phyloP scores from a whole-genome alignment of 306 rosid genomes.

The Gillenia trifoliata region DNA sequence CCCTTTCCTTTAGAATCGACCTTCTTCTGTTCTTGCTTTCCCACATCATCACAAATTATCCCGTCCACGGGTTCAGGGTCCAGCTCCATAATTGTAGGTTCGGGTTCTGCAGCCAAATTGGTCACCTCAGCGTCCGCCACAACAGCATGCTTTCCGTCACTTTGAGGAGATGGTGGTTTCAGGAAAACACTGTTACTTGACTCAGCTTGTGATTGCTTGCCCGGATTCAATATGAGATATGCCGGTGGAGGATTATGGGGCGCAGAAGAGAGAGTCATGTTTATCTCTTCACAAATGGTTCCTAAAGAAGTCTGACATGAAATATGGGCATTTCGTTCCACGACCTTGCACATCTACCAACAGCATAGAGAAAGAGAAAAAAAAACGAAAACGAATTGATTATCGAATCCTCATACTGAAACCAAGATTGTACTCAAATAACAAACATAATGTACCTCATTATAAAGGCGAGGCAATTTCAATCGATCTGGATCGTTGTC shows the following conservation, averaged over 20 bases:
- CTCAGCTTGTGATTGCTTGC: slow-evolving; percentile 20
- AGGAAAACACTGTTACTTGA: slow-evolving; percentile 12
- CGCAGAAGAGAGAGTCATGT: slow-evolving; percentile 43
- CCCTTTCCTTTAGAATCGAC: neutral
- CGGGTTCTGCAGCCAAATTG: slow-evolving; percentile 27
- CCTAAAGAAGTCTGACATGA: slow-evolving; percentile 41
- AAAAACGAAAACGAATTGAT: neutral
- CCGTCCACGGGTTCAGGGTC: slow-evolving; percentile 22
- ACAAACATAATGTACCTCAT: slow-evolving; percentile 45
- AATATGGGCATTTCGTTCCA: slow-evolving; percentile 45
- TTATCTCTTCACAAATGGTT: slow-evolving; percentile 45
- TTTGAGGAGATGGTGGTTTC: slow-evolving; percentile 31
- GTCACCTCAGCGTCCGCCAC: slow-evolving; percentile 21
- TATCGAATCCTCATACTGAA: neutral
- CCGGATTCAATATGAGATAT: neutral
- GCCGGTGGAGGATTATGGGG: slow-evolving; percentile 25
- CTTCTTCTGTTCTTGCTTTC: neutral
- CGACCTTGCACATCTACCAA: slow-evolving; percentile 74
- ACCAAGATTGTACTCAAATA: neutral
- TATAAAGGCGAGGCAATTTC: slow-evolving; percentile 70
- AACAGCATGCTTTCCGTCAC: slow-evolving; percentile 26
- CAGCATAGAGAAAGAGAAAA: neutral
- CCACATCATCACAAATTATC: neutral
- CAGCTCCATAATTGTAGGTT: slow-evolving; percentile 12
- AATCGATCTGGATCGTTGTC: slow-evolving; percentile 56